Conservation (phyloP, 106 monocot genomes). For the Allium cepa region DNA sequence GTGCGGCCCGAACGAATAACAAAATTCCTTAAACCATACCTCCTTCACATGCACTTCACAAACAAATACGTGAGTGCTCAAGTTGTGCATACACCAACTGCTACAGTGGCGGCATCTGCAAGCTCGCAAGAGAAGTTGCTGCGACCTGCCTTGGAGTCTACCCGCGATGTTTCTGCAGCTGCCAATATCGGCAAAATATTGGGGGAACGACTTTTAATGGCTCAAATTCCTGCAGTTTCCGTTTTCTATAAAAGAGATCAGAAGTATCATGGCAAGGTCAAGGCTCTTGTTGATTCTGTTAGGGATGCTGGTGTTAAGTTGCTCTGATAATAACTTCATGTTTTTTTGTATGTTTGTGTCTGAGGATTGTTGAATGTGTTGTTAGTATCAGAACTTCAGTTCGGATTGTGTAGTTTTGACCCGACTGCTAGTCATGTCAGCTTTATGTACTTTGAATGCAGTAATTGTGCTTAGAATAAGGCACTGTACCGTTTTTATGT, state of each 20-base stretch:
- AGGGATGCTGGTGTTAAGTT: constrained; percentile 76
- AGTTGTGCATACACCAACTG: constrained; percentile 73
- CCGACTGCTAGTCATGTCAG: no score
- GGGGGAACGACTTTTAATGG: constrained; percentile 69
- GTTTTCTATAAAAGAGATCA: constrained; percentile 69
- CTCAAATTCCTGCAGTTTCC: constrained; percentile 64
- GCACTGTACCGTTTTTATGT: no score
- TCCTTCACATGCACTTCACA: constrained; percentile 78
- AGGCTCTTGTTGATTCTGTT: constrained; percentile 72
- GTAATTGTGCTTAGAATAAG: no score
- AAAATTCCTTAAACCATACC: constrained; percentile 68
- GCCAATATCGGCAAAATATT: constrained; percentile 74
- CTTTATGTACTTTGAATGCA: no score
- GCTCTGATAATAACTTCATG: constrained; percentile 17
- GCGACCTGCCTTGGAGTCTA: constrained; percentile 62
- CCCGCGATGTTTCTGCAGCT: constrained; percentile 71
- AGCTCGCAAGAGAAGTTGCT: constrained; percentile 89
- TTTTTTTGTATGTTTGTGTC: no score
- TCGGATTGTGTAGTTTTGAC: no score
- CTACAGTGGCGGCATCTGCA: constrained; percentile 67
- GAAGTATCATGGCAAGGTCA: constrained; percentile 87
- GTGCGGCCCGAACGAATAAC: constrained; percentile 41
- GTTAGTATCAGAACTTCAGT: no score
- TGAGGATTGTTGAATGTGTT: no score
- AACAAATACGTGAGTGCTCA: constrained; percentile 76